Conservation (phyloP, 441 rosid genomes). For the Syzygium malaccense region DNA sequence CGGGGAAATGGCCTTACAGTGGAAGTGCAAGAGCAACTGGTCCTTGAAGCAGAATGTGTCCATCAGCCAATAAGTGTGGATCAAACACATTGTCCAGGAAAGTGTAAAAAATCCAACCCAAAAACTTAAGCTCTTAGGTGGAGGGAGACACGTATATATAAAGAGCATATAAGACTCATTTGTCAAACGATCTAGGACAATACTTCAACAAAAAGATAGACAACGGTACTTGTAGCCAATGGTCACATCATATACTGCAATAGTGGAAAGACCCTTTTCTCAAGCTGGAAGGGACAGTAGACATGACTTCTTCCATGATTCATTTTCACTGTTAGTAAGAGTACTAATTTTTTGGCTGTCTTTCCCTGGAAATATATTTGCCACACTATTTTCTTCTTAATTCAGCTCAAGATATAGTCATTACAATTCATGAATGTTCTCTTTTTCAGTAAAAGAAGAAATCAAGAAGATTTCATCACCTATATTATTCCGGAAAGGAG, state of each 20-base stretch:
- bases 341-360: neutral
- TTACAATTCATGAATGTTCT: neutral
- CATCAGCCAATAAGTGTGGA: constrained; percentile 60
- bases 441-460: neutral
- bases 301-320: neutral
- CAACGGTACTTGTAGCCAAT: neutral
- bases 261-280: neutral
- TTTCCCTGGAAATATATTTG: neutral
- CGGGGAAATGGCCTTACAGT: constrained; percentile 56
- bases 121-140: neutral
- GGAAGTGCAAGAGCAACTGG: constrained; percentile 49
- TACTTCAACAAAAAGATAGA: neutral
- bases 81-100: constrained; percentile 71
- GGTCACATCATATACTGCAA: neutral
- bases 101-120: neutral
- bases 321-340: neutral
- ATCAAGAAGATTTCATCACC: neutral
- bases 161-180: neutral
- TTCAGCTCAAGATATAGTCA: neutral
- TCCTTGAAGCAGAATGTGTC: constrained; percentile 50
- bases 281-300: neutral
- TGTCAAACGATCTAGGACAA: neutral
- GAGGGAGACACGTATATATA: neutral
- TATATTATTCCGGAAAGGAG: neutral
- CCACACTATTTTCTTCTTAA: neutral